Conservation (phyloP, 352 stramenopile species). For the Phytopythium montanum region DNA sequence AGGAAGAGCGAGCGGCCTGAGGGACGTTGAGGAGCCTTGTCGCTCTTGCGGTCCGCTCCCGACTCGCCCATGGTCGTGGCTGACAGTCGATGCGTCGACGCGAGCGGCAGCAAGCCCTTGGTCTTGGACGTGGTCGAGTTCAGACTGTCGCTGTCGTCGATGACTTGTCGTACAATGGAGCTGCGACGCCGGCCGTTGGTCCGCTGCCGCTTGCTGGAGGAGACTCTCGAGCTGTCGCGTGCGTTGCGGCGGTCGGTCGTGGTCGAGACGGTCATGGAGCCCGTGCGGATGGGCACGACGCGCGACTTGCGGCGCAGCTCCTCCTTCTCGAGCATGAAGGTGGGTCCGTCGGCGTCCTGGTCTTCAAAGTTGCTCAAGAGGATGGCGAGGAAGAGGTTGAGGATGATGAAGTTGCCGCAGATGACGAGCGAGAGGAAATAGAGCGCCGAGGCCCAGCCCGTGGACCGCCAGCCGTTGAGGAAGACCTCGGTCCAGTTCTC, state of each 20-base stretch:
- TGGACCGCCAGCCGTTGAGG: constrained; percentile 78
- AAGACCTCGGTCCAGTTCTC: constrained; percentile 93
- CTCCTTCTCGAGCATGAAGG: constrained; percentile 21
- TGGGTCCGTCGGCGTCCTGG: constrained; percentile 9
- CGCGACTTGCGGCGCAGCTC: constrained; percentile 35
- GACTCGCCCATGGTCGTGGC: background rate
- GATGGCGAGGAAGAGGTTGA: constrained; percentile 93
- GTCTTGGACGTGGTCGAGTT: constrained; percentile 5
- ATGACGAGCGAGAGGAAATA: constrained; percentile 87
- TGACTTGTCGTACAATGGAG: background rate
- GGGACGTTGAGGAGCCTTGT: constrained; percentile 11
- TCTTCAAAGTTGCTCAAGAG: constrained; percentile 87
- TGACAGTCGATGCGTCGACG: background rate
- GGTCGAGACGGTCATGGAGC: background rate
- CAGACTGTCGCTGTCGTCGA: background rate
- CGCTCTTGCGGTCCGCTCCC: background rate
- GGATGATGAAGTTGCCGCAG: constrained; percentile 86
- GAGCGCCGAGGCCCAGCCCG: constrained; percentile 33
- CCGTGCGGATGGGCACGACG: constrained; percentile 14
- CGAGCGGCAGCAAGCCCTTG: background rate
- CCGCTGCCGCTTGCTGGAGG: constrained; percentile 2
- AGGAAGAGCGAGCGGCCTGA: constrained; percentile 27
- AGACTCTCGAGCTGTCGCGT: constrained; percentile 2
- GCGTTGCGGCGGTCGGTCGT: constrained; percentile 1
- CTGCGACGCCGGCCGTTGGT: constrained; percentile 3